A percentile compares a stretch with the other conserved stretches of the same genome.
phyloP scores from a whole-genome alignment of 148 eudicot genomes.

The Talinum fruticosum region DNA sequence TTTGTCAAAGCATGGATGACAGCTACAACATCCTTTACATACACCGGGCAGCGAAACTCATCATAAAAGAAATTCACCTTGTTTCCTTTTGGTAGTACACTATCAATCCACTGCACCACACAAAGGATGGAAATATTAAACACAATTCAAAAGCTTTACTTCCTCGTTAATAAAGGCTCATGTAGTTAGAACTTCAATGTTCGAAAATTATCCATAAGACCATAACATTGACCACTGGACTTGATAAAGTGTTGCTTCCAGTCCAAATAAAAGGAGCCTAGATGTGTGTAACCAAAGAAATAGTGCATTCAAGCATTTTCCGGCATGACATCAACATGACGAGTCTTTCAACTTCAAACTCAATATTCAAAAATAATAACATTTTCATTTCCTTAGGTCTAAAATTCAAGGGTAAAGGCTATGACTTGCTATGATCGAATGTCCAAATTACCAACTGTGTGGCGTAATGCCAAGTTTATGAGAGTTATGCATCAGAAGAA shows the following conservation, averaged over 20 bases:
- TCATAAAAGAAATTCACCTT: slow-evolving; percentile 65
- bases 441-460: not conserved
- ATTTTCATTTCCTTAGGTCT: not conserved
- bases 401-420: not conserved
- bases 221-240: not conserved
- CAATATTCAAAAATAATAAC: not conserved
- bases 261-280: not conserved
- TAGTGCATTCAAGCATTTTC: not conserved
- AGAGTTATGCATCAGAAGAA: not conserved
- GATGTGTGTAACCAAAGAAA: not conserved
- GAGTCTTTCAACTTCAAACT: not conserved
- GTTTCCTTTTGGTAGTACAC: slow-evolving; percentile 67
- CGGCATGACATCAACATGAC: not conserved
- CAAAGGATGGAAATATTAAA: slow-evolving; percentile 1
- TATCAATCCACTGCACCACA: slow-evolving; percentile 78
- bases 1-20: slow-evolving; percentile 43
- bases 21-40: slow-evolving; percentile 73
- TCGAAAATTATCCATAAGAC: not conserved
- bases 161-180: not conserved
- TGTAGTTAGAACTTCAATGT: not conserved
- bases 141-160: not conserved
- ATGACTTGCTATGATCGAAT: too few species aligned
- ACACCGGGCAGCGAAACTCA: slow-evolving; percentile 89
- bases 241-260: not conserved
- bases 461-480: not conserved